Evolutionary conservation across 441 rosid genomes (phyloP), one percentile per base, ranked within the genome.

Genomic region (Aquilaria agallochum): DNA sequence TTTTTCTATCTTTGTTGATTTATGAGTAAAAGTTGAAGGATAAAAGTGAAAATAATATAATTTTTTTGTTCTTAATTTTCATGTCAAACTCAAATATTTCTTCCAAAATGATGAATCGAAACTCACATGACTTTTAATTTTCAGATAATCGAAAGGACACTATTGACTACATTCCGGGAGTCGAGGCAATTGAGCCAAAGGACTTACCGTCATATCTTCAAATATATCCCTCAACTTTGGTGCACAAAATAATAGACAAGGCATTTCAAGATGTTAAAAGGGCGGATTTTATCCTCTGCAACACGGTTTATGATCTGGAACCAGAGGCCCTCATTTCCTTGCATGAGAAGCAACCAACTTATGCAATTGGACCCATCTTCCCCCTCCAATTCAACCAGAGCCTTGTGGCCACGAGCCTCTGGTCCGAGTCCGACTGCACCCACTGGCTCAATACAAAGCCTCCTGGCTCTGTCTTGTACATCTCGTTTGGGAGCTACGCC

Each of bases 141-240:
- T 50, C 64, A 86, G 89, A 76, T 65, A 55, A 74, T 44, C 77
- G 76, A 0, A 59, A 72, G 48, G 85, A 83, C 50, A 12, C 71
- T 10, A 78, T 88, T 53, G 79, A 81, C 36, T 85, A 83, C 68
- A 67, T 88, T 10, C 89, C 95, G 2, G 92, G 89, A n/a, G 92
- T 82, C 0, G 58, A 12, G 11, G 74, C 81, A 0, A 66, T 83
- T 34, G 68, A 82, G 49, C 86, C 80, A 4, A 82, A 68, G 72
- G 90, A 88, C 72, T 56, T 82, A 67, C 67, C 70, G 63, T 85
- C 92, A 14, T 83, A 78, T 62, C 78, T 85, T 14, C 89, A 85
- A 73, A 81, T 72, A 11, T 61, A 75, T 1, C 63, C 82, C 11
- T 65, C 62, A 2, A 59, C 80, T 3, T 69, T 83, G 0, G 77